These are phyloP conservation scores for Moricandia moricandioides DNA, from an alignment of 345 rosid genomes.

Conservation along the genomic window DNA sequence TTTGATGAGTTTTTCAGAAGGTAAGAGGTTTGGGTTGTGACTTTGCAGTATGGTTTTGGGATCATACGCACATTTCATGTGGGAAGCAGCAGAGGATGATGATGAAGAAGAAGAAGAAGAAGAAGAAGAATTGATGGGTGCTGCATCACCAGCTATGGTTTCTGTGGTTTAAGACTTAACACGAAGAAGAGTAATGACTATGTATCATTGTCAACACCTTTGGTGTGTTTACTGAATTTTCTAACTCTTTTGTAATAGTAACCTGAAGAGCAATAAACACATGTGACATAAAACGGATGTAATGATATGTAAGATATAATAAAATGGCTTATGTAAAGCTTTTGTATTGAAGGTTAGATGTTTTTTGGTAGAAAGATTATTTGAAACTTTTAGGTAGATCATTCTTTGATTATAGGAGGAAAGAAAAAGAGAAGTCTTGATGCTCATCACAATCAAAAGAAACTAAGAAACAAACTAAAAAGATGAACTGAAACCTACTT, in stretches of 20 bases:
- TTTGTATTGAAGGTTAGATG: neutral
- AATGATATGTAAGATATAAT: constrained; percentile 1
- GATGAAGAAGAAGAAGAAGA: constrained; percentile 30
- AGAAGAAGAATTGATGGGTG: constrained; percentile 27
- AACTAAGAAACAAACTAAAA: constrained; percentile 24
- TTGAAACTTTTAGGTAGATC: neutral
- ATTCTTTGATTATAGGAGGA: neutral
- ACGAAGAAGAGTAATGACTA: neutral
- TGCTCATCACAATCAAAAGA: constrained; percentile 27
- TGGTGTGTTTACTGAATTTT: neutral
- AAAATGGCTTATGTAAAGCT: neutral
- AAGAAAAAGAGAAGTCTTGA: neutral
- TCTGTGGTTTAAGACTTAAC: constrained; percentile 33
- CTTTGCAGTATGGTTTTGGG: constrained; percentile 67
- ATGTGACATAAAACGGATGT: constrained; percentile 15
- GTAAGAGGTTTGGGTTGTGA: neutral
- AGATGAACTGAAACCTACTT: constrained; percentile 30
- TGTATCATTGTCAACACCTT: neutral
- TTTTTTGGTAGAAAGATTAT: neutral
- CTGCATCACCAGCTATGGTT: constrained; percentile 39
- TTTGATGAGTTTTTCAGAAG: neutral
- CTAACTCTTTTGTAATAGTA: constrained; percentile 17
- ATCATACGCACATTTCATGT: constrained; percentile 82
- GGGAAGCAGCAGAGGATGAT: constrained; percentile 76
- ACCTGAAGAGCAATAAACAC: constrained; percentile 16